Base-by-base conservation (phyloP, 164 flowering plant genomes). In the Santalum album region DNA sequence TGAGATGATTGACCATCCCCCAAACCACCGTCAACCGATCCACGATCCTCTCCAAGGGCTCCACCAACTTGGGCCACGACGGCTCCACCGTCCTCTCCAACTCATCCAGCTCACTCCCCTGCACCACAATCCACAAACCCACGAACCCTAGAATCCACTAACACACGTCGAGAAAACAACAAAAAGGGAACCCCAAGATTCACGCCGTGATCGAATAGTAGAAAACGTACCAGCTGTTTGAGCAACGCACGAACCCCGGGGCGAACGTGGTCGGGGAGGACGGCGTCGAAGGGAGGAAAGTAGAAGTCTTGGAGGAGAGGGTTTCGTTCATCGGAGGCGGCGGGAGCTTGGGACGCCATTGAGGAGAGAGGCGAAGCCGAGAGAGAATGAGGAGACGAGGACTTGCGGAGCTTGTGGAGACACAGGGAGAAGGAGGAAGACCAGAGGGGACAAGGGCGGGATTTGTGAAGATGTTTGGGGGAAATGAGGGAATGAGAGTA, bases 1-100 rank as follows among this genome's bases (percentile, higher is more conserved):
- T 90, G 25, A 87, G 88, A 80, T 92, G 99, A 67, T 74, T 75
- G 53, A 92, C 85, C 11, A 86, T 70, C 9, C 99, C 97, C 99
- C 97, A 92, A 53, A 81, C 95, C 36, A 89, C 86, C 34, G 58
- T 55, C 57, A 86, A 55, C 26, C 76, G 71, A 71, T 88, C 96
- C 19, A 78, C 53, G 53, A 91, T 76, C 77, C 74, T 86, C 82
- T 91, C 98, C 65, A 91, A 53, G 7, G 98, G 98, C 69, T 74
- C 96, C 16, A 87, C 98, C 69, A 91, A 56, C 60, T 83, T 83
- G 20, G 84, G 78, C 98, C 98, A 91, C 12, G 79, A 60, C 1
- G 96, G 98, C 71, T 87, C 96, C 73, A 91, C 88, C 17, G 73
- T 80, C 53, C 69, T 76, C 82, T 91, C 96, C 61, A 91, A 61